phyloP scores from a whole-genome alignment of 345 rosid species.

The Eucalyptus sp. region DNA sequence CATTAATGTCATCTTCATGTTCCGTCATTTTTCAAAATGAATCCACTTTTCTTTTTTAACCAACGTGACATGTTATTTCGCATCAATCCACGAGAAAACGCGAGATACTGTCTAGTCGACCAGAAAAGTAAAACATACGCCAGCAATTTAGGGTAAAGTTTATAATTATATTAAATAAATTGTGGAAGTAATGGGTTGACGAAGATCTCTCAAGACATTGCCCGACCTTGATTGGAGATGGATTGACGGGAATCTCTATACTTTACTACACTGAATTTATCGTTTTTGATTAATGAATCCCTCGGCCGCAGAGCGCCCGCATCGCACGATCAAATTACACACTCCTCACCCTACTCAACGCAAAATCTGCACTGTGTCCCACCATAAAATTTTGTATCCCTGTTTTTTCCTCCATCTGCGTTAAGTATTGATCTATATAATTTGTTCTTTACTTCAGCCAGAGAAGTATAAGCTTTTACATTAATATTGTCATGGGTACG shows the following conservation, averaged over 20 bases:
- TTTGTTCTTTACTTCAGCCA: no score
- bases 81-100: rapidly evolving
- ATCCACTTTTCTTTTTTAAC: rapidly evolving
- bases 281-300: no score
- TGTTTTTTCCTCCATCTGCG: no score
- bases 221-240: background rate
- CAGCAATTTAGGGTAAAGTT: rapidly evolving
- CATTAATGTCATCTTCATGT: rapidly evolving
- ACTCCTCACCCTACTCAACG: background rate
- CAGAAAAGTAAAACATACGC: rapidly evolving
- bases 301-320: background rate
- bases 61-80: rapidly evolving
- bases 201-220: no score
- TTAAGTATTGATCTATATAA: no score
- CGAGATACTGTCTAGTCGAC: no score
- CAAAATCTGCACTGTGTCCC: background rate
- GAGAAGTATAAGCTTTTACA: no score
- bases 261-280: background rate
- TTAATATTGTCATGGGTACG: no score
- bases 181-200: no score
- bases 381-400: no score
- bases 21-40: rapidly evolving
- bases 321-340: background rate
- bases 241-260: background rate
- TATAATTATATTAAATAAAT: no score